Evolutionary conservation across 140 eudicot species (phyloP), one percentile per base, ranked within the genome.

Genomic region (Anethum foeniculum): DNA sequence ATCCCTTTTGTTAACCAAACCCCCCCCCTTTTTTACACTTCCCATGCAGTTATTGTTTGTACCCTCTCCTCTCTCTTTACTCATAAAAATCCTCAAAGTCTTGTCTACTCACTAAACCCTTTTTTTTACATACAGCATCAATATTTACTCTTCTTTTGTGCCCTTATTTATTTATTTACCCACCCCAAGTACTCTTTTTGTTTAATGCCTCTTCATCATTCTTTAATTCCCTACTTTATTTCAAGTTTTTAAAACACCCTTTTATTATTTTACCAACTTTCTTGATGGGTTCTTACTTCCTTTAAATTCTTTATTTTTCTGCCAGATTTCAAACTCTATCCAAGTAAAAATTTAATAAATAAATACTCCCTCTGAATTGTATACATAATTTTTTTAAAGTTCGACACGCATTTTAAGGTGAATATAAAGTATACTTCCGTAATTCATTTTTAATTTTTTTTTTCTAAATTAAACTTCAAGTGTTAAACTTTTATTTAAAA

Each of bases 71-170:
- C 21, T 68, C 30, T 65, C 73, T 25, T 30, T 65, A 30, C 39
- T 13, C 43, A 13, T 19, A 21, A 72, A 71, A 73, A 23, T 43
- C n/a, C 43, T 21, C 7, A 6, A 18, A 43, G 77, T 21, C 77
- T 73, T 73, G 77, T 73, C 77, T 73, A 47, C 77, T 73, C 77
- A 73, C 21, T 2, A 0, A 21, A 34, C 77, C 49, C 25, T n/a
- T 36, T 36, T 36, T 34, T 23, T 49, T 23, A 36, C 41, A 71
- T 64, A 0, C 10, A 4, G 14, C 73, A 25, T 12, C 49, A 72
- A 19, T 72, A 7, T 18, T 72, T 72, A 72, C 77, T 38, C 32
- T 46, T 30, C 78, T 43, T 72, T 39, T 72, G 3, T 12, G 21
- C 34, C 19, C 43, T 62, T 62, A 9, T 62, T 62, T 25, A 62